Base-by-base conservation (phyloP, 345 rosid genomes). In the Melastoma malabathricum region DNA sequence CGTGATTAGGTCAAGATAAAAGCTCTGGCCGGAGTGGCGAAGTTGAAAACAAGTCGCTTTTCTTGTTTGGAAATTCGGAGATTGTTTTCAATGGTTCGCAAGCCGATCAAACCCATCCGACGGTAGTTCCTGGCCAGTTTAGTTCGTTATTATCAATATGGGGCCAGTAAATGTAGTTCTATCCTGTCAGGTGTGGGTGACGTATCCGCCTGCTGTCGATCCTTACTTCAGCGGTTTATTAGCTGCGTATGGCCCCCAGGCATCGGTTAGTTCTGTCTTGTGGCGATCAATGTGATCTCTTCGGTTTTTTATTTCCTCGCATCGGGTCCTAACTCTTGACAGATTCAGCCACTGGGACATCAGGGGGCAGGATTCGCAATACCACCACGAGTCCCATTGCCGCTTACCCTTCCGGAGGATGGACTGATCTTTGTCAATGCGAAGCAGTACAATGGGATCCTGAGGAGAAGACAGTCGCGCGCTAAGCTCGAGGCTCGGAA, bases 391-490 rank as follows among this genome's bases (percentile, higher is more conserved):
- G 72, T 73, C 15, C 71, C 78, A 10, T 59, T 76, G 50, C 82
- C 78, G 2, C 64, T 68, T 46, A 66, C 63, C 60, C 55, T 68
- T 34, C 43, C 73, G 10, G 72, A 73, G 45, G 82, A 73, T 15
- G 74, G 68, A 9, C 75, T 72, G 15, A 73, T 72, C 55, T 76
- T 44, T 7, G 82, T 76, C 23, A 76, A 76, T 50, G 74, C 76
- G 27, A 76, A 76, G 60, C 82, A 76, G 52, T 76, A 76, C 61
- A 65, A 68, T 27, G 82, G 76, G 45, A 76, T 76, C 53, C 70
- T 76, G 10, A 63, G 76, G 43, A 68, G 82, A 58, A 73, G 82
- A 52, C 70, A 68, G 51, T 73, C 69, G 5, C 76, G 82, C 7
- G 76, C 78, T 5, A 76, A 70, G 68, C 66, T 68, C 4, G 82